Evolutionary conservation across 2,329 filamentous ascomycete species (phyloP).

Genomic region (Trichoderma hamatum): DNA sequence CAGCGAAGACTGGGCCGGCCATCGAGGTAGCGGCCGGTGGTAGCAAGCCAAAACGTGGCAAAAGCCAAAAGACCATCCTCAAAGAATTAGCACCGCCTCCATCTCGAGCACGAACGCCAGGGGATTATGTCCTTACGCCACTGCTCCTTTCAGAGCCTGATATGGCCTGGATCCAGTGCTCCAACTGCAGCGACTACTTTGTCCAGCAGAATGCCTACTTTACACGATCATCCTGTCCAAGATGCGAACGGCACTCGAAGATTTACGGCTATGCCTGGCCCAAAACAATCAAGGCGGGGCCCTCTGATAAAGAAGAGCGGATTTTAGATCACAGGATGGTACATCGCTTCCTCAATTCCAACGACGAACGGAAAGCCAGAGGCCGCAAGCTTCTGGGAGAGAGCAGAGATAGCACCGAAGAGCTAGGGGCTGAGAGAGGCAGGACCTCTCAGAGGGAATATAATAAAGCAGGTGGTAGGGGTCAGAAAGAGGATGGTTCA

Average conservation of each 20-base stretch:
- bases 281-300: conserved; percentile 83
- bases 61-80: conserved; percentile 41
- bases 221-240: conserved; percentile 81
- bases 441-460: conserved; percentile 32
- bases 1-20: conserved; percentile 25
- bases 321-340: conserved; percentile 85
- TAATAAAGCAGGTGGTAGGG: conserved; percentile 15
- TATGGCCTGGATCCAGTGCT: conserved; percentile 88
- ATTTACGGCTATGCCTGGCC: conserved; percentile 95
- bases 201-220: conserved; percentile 88
- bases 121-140: conserved; percentile 82
- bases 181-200: conserved; percentile 78
- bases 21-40: conserved; percentile 17
- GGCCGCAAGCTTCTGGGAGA: conserved; percentile 43
- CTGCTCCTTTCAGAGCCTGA: conserved; percentile 72
- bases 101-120: conserved; percentile 57
- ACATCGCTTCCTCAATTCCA: conserved; percentile 76
- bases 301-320: conserved; percentile 69
- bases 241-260: conserved; percentile 94
- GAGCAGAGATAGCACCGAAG: conserved; percentile 33
- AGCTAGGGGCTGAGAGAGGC: conserved; percentile 34
- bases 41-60: conserved; percentile 38
- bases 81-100: conserved; percentile 42
- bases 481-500: conserved; percentile 6
- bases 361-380: conserved; percentile 64